Base-by-base conservation (phyloP, 1,284 basidiomycete species). In the Ceratobasidium sp. region DNA sequence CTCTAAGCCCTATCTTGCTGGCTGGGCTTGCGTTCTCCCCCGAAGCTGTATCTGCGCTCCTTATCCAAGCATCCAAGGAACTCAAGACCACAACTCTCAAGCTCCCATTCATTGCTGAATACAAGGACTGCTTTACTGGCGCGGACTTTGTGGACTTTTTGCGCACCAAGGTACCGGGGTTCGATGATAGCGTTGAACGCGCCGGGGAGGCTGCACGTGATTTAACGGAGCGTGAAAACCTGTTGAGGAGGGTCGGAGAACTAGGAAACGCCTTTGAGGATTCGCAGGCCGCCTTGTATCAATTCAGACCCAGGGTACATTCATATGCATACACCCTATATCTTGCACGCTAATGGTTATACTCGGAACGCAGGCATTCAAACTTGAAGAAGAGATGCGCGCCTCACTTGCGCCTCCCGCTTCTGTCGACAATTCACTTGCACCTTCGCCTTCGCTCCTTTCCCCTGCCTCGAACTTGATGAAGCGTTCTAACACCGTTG, bases 101-200 rank as follows among this genome's bases (percentile, higher is more conserved):
- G 62, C 88, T 92, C 81, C 90, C 93, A 0, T 83, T 96, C 25
- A 80, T 96, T n/a, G 94, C 94, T 30, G 92, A 94, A 79, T 95
- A 95, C 77, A 86, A 88, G 53, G 90, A 92, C 76, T 91, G 91
- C 74, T 95, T 95, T 79, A 88, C 87, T 4, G 92, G 92, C 61
- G 90, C 92, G 51, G 92, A 94, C 74, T 87, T 94, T 75, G 88
- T 88, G 18, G 83, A 84, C 36, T 94, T 91, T 91, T 80, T 94
- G 66, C 86, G 85, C 73, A 84, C 86, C 73, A 87, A 89, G 74
- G 85, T 93, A 4, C 84, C 86, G 74, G 90, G 84, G 11, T 87
- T 93, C 75, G 87, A 86, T 23, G 90, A 88, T 16, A 89, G 85
- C 78, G 82, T 91, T 74, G 92, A 94, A 75, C 84, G 86, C 58